A percentile compares a stretch with the other conserved stretches of the same genome.
Evolutionary conservation across 2,329 filamentous ascomycete species (phyloP).

Genomic region (Ceratocystis cubensis): DNA sequence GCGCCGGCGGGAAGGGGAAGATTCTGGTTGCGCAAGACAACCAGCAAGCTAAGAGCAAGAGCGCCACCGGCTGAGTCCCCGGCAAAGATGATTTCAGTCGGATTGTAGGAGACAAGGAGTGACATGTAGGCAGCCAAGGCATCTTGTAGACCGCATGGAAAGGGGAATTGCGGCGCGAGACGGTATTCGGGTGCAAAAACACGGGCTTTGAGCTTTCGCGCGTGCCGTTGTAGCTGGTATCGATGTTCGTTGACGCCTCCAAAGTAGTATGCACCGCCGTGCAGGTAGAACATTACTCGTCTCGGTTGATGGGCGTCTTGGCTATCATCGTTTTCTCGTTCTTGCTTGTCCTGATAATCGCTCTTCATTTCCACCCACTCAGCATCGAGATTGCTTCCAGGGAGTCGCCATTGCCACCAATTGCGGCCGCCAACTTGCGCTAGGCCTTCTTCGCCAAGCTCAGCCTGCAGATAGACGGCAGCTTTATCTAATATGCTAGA

Average conservation of each 20-base stretch:
- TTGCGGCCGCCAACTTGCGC: constrained; percentile 63
- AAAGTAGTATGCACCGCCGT: constrained; percentile 92
- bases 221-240: constrained; percentile 96
- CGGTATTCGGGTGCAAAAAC: constrained; percentile 81
- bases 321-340: constrained; percentile 42
- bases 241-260: constrained; percentile 91
- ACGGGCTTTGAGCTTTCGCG: constrained; percentile 79
- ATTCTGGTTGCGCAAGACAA: constrained; percentile 68
- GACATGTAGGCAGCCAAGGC: constrained; percentile 80
- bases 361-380: constrained; percentile 96
- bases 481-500: constrained; percentile 51
- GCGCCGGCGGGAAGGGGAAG: constrained; percentile 79
- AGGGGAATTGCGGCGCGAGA: constrained; percentile 85
- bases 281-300: constrained; percentile 87
- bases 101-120: constrained; percentile 61
- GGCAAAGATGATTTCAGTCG: constrained; percentile 71
- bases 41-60: constrained; percentile 71
- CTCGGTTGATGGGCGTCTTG: background rate
- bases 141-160: constrained; percentile 84
- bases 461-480: constrained; percentile 52
- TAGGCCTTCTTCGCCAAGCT: constrained; percentile 68
- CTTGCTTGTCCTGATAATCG: constrained; percentile 41
- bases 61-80: constrained; percentile 91
- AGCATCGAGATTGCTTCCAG: constrained; percentile 53
- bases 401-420: constrained; percentile 83